Percentiles rank a stretch among this genome's conserved stretches.
Evolutionary conservation across 2,329 filamentous ascomycete species (phyloP).

Genomic region (Thelonectria rubi): DNA sequence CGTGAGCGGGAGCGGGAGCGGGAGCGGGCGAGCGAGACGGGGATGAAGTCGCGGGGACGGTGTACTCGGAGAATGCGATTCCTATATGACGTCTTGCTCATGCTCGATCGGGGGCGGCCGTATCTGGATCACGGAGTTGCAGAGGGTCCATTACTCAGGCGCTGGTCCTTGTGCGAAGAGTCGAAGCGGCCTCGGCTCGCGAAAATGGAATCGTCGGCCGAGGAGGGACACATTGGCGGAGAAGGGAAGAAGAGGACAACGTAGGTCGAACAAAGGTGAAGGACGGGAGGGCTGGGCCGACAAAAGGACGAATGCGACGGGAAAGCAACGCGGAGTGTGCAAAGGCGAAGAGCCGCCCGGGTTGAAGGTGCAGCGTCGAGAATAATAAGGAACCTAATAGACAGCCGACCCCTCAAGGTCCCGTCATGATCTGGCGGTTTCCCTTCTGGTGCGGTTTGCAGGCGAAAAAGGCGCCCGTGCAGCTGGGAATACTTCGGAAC

Average conservation of each 20-base stretch:
- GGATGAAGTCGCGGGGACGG: conserved; percentile 23
- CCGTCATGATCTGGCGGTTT: conserved; percentile 22
- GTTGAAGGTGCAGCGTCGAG: conserved; percentile 20
- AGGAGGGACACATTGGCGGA: conserved; percentile 50
- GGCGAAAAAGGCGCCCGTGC: background rate
- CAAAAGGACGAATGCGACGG: conserved; percentile 17
- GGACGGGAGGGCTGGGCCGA: conserved; percentile 11
- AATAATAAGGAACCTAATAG: conserved; percentile 6
- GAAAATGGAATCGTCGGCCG: conserved; percentile 48
- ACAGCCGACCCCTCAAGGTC: conserved; percentile 23
- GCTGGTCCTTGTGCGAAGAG: conserved; percentile 36
- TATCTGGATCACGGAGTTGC: conserved; percentile 40
- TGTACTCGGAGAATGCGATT: conserved; percentile 35
- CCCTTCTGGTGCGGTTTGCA: conserved; percentile 6
- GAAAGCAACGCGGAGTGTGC: conserved; percentile 16
- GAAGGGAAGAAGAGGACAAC: conserved; percentile 25
- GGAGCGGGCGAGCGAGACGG: conserved; percentile 18
- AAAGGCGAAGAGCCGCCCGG: conserved; percentile 14
- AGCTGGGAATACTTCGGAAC: conserved; percentile 32
- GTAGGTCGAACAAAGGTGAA: conserved; percentile 20
- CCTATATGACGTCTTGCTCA: conserved; percentile 45
- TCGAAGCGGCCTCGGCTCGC: conserved; percentile 48
- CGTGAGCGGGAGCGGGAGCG: conserved; percentile 3
- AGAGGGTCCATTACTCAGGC: conserved; percentile 48
- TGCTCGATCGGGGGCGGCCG: conserved; percentile 43